phyloP scores from a whole-genome alignment of 2,329 filamentous ascomycete species.

The Cladosporium velox region DNA sequence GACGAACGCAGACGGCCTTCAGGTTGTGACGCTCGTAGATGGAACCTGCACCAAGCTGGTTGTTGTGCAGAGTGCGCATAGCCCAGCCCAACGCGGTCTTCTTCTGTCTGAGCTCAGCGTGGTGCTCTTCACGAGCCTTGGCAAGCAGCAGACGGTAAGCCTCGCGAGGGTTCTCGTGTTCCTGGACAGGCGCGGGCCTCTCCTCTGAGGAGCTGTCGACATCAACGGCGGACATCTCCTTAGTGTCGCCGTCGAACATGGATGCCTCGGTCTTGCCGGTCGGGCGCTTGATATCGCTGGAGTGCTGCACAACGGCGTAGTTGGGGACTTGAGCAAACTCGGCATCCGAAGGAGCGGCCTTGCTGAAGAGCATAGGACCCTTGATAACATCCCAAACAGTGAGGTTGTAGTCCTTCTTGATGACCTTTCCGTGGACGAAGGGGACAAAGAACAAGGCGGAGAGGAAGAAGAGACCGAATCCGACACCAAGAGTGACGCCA shows the following conservation, averaged over 20 bases:
- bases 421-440: slow-evolving; percentile 36
- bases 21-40: slow-evolving; percentile 76
- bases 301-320: slow-evolving; percentile 75
- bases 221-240: slow-evolving; percentile 16
- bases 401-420: slow-evolving; percentile 37
- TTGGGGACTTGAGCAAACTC: slow-evolving; percentile 65
- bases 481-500: slow-evolving; percentile 52
- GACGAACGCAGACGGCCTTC: slow-evolving; percentile 60
- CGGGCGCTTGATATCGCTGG: slow-evolving; percentile 37
- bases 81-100: slow-evolving; percentile 77
- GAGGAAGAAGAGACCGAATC: slow-evolving; percentile 41
- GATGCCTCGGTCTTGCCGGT: slow-evolving; percentile 40
- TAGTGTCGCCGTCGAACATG: slow-evolving; percentile 13
- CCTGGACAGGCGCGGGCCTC: slow-evolving; percentile 16
- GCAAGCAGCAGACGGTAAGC: slow-evolving; percentile 64
- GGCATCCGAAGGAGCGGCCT: slow-evolving; percentile 56
- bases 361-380: slow-evolving; percentile 48
- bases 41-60: slow-evolving; percentile 71
- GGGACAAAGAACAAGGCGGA: slow-evolving; percentile 45
- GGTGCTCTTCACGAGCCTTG: slow-evolving; percentile 59
- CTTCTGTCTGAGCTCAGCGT: slow-evolving; percentile 63
- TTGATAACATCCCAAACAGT: slow-evolving; percentile 37
- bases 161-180: slow-evolving; percentile 36
- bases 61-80: slow-evolving; percentile 75
- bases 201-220: slow-evolving; percentile 12